phyloP scores from a whole-genome alignment of 2,329 filamentous ascomycete genomes.

The Didymellaceae sp. region DNA sequence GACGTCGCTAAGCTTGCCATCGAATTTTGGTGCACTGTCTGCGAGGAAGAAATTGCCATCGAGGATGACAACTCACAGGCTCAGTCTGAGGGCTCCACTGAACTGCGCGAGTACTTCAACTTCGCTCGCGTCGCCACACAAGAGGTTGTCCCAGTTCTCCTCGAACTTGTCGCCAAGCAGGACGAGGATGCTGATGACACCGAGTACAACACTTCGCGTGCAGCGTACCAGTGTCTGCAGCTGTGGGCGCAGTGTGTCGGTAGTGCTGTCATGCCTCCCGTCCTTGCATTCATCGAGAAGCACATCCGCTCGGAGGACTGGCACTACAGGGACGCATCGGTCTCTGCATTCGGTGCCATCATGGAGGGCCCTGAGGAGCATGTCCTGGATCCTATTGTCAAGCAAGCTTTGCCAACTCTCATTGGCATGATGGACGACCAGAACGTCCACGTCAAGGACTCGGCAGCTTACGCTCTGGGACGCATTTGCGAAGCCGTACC shows the following conservation, averaged over 20 bases:
- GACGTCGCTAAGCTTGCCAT: slow-evolving; percentile 98
- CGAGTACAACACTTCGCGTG: slow-evolving; percentile 95
- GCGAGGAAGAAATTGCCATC: slow-evolving; percentile 96
- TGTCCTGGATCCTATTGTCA: slow-evolving; percentile 89
- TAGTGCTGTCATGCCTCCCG: slow-evolving; percentile 80
- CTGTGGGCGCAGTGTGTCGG: slow-evolving; percentile 94
- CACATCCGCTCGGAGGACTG: slow-evolving; percentile 92
- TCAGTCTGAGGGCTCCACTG: slow-evolving; percentile 74
- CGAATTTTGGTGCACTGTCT: slow-evolving; percentile 99
- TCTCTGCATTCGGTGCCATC: slow-evolving; percentile 96
- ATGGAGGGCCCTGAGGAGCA: slow-evolving; percentile 98
- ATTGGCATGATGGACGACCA: slow-evolving; percentile 92
- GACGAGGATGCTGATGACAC: slow-evolving; percentile 97
- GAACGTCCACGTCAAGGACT: slow-evolving; percentile 91
- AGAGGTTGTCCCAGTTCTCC: slow-evolving; percentile 91
- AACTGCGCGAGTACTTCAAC: slow-evolving; percentile 92
- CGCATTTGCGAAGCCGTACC: slow-evolving; percentile 95
- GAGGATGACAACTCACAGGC: slow-evolving; percentile 92
- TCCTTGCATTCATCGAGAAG: slow-evolving; percentile 88
- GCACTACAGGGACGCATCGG: slow-evolving; percentile 92
- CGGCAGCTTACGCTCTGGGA: slow-evolving; percentile 92
- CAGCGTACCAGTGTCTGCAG: slow-evolving; percentile 94
- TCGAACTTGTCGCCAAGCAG: slow-evolving; percentile 90
- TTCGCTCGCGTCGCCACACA: slow-evolving; percentile 91
- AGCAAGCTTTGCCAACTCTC: slow-evolving; percentile 89